Evolutionary conservation across 495 filamentous ascomycete genomes (phyloP), one percentile per base, ranked within the genome.

Genomic region (Tetracladium marchalianum): DNA sequence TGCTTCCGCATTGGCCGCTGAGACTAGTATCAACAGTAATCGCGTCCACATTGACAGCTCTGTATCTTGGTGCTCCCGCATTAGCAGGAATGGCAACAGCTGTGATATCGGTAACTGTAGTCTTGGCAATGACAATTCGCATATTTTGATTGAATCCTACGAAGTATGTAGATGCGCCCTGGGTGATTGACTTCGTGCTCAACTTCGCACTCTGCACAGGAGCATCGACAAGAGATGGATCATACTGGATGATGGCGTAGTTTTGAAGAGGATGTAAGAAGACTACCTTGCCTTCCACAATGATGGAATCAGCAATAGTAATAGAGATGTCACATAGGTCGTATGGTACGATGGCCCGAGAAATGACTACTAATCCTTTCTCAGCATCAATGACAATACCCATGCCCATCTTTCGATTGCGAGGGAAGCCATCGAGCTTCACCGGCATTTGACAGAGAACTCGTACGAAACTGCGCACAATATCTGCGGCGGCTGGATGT

Each of bases 221-320:
- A 6, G 93, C 92, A 54, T 93, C 77, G 37, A 97, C 93, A 1
- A 99, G 77, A 31, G 74, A 80, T 1, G 93, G 85, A 62, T 99
- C 92, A 59, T 97, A 99, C 64, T 93, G 84, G 46, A 99, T 76
- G 55, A 99, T 83, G 50, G 82, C 83, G 65, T 96, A 99, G 62
- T 99, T 99, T 59, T 96, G 93, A 27, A 97, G 70, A n/a, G 92
- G 92, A 63, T 99, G 92, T 68, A 99, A 73, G 71, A 99, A 99
- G 16, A 95, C 71, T 12, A 99, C 85, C 62, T 93, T 95, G 48
- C 85, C 92, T 46, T 85, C 82, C 12, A 97, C 85, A 44, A 96
- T 85, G 55, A 97, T 84, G 11, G 88, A 94, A 57, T 99, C 93
- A 12, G 92, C 92, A 44, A 99, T 87, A 6, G 89, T 95, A 59